Evolutionary conservation across 1,284 basidiomycete species (phyloP), one percentile per base, ranked within the genome.

Genomic region (Tilletia horrida): DNA sequence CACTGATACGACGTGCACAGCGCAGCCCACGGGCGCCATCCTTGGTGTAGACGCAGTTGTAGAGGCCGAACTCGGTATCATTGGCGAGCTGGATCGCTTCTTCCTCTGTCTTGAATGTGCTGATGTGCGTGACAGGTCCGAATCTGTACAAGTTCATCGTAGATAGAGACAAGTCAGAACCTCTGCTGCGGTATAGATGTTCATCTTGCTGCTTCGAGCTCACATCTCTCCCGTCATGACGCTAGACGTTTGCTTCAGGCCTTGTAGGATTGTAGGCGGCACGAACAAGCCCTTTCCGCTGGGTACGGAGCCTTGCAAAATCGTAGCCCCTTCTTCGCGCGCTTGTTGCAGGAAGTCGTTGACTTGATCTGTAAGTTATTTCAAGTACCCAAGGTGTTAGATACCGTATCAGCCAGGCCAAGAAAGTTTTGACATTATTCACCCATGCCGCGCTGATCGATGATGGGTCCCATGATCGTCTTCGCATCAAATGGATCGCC

Each of bases 261-360:
- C 71, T 1, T 70, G 69, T 13, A 79, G 70, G 63, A 79, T 71
- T 13, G 77, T 79, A 7, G 77, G 76, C 29, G 72, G 71, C 43
- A 76, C 69, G 64, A 74, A 79, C 69, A 40, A 74, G 2, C 72
- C 75, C 1, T 68, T 66, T n/a, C 31, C 40, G 21, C 21, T 2
- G 66, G 66, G 43, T 61, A 25, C 2, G 21, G 42, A 21, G 11
- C 25, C 62, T n/a, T 63, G 25, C 2, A 16, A 43, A n/a, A 27
- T 11, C 1, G 9, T 29, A 13, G 31, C 27, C 29, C 40, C 42
- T 23, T 40, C 35, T 23, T 31, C 35, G 11, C 29, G 25, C n/a
- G 35, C 59, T 11, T 4, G 29, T 8, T 42, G 25, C 25, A 62
- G 42, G 13, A 40, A 16, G 2, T 44, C 14, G 8, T 4, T 25